Evolutionary conservation across 2,329 filamentous ascomycete species (phyloP).

Genomic region (Fusarium acutatum): DNA sequence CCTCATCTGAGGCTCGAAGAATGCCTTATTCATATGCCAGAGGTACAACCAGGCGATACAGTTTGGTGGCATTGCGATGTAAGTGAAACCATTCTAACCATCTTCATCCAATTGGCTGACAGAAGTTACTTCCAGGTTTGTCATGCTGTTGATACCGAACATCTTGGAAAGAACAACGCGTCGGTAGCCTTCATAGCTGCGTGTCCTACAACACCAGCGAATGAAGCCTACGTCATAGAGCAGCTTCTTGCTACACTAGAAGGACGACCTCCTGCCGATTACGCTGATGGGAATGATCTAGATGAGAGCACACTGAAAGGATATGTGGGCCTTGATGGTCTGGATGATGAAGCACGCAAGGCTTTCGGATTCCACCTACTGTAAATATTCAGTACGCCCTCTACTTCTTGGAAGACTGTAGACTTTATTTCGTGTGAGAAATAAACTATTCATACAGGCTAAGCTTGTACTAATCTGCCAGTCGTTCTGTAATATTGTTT

Average conservation of each 20-base stretch:
- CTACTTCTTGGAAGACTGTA: background rate
- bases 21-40: constrained; percentile 4
- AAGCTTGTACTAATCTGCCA: too few relatives aligned
- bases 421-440: background rate
- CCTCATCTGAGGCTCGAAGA: constrained; percentile 6
- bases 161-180: background rate
- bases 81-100: constrained; percentile 3
- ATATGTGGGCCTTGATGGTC: background rate
- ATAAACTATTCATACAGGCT: background rate
- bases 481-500: too few relatives aligned
- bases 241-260: background rate
- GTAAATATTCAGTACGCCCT: fast-evolving
- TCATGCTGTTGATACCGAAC: background rate
- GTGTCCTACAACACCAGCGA: background rate
- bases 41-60: constrained; percentile 50
- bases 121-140: background rate
- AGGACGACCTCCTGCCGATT: background rate
- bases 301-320: background rate
- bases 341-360: background rate
- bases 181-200: background rate
- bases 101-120: background rate
- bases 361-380: background rate
- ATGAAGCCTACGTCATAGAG: background rate
- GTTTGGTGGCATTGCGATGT: constrained; percentile 54
- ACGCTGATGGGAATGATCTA: background rate